Conservation (phyloP, 2,329 filamentous ascomycete species). For the Exophiala spinifera region DNA sequence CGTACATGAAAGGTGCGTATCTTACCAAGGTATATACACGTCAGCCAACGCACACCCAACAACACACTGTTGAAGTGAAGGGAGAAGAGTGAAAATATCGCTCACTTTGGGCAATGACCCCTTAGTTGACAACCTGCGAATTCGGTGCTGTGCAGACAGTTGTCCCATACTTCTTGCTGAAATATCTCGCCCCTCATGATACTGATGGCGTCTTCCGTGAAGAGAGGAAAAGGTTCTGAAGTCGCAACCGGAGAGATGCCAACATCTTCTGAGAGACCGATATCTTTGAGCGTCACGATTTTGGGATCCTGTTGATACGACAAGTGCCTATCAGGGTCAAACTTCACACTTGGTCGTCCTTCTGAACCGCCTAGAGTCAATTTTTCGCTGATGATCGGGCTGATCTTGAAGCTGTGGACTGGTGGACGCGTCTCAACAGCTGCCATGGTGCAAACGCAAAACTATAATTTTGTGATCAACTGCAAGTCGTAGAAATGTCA, state of each 20-base stretch:
- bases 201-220: constrained; percentile 57
- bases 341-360: constrained; percentile 32
- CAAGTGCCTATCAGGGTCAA: constrained; percentile 54
- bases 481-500: too few species aligned
- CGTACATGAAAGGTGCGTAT: constrained; percentile 60
- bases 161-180: constrained; percentile 50
- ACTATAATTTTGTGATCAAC: not conserved
- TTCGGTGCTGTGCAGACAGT: constrained; percentile 55
- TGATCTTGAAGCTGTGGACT: constrained; percentile 1
- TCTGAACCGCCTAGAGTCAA: constrained; percentile 5
- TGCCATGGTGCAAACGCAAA: constrained; percentile 5
- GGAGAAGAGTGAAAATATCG: too few species aligned
- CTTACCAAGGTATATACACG: too few species aligned
- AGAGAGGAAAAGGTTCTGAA: constrained; percentile 61
- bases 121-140: constrained; percentile 47
- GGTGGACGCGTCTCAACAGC: constrained; percentile 1
- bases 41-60: too few species aligned
- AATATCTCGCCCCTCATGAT: constrained; percentile 60
- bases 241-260: constrained; percentile 61
- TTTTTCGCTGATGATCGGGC: constrained; percentile 9
- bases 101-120: constrained; percentile 54
- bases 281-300: constrained; percentile 57
- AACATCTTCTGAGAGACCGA: constrained; percentile 51
- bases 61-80: too few species aligned
- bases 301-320: constrained; percentile 47